Base-by-base conservation (phyloP, 805 yeast species). In the Yarrowia sp. region DNA sequence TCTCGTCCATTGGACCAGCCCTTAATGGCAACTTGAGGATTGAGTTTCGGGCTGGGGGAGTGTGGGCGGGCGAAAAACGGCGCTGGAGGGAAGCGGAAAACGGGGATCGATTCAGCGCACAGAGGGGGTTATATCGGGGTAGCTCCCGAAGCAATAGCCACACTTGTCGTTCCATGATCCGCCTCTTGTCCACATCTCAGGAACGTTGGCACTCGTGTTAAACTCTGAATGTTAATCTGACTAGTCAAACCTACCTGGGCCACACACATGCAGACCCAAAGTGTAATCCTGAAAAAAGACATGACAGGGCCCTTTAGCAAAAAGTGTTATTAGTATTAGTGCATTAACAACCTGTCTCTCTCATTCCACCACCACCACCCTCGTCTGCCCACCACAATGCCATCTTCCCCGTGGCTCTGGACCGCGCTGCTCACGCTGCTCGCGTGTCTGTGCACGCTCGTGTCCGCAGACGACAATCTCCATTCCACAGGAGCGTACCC, bases 401-500 rank as follows among this genome's bases (percentile, higher is more conserved):
- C 10, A 11, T 11, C 45, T 19, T 32, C 19, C 2, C 16, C 9
- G 40, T 26, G 53, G 66, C 50, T 45, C 43, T 45, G 67, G 67
- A 26, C 8, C 11, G 40, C 43, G 55, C 35, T 59, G 9, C 43
- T 48, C n/a, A 12, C 55, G 55, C 52, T 61, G 45, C 43, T 45
- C 45, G 35, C 42, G 56, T 50, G 56, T 16, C 43, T 46, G 55
- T 3, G 32, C n/a, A 4, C 36, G 16, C 10, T 32, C 7, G 67
- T 14, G 7, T 3, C 5, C 32, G 67, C 67, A 19, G 55, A 48
- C 48, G 67, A 63, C 56, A 63, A 40, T 19, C 67, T 63, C n/a
- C 67, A 48, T 15, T 63, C 67, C 55, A 63, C 55, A 22, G 67
- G 67, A 22, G 67, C 67, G 11, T 63, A 63, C 41, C 67, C 56